A percentile compares a stretch with the other conserved stretches of the same genome.
Conservation (phyloP, 2,329 filamentous ascomycete genomes). For the Aspergillus ibericus region DNA sequence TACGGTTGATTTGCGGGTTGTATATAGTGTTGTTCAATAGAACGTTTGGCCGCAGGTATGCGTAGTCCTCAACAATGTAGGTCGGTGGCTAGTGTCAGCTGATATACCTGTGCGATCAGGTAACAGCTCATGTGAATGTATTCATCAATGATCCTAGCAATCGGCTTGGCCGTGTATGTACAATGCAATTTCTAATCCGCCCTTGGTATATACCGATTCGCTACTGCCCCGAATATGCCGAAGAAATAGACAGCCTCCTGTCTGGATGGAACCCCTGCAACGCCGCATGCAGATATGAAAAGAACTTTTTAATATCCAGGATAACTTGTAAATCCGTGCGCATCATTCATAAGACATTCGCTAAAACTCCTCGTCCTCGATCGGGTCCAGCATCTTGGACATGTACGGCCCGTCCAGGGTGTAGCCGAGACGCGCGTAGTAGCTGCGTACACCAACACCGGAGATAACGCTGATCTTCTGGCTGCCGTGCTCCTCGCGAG, state of each 20-base stretch:
- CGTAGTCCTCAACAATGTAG: too few species aligned
- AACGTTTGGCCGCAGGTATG: conserved; percentile 3
- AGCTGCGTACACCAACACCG: conserved; percentile 93
- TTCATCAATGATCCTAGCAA: neutral
- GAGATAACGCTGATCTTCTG: conserved; percentile 95
- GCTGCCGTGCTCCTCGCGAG: conserved; percentile 89
- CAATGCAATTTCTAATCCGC: neutral
- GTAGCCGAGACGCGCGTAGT: conserved; percentile 92
- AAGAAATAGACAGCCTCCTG: neutral
- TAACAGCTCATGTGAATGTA: neutral
- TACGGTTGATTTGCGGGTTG: conserved; percentile 18
- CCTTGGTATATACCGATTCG: neutral
- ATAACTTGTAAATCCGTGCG: neutral
- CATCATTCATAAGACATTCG: neutral
- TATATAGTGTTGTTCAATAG: conserved; percentile 17
- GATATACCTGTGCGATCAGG: too few species aligned
- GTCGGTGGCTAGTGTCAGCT: too few species aligned
- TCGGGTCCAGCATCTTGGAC: conserved; percentile 51
- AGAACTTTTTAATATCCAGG: neutral
- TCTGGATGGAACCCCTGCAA: neutral
- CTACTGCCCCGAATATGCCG: neutral
- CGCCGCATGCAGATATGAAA: neutral
- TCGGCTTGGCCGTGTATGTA: neutral
- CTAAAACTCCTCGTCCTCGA: conserved; percentile 37
- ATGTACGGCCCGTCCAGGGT: conserved; percentile 88